Percentiles rank a stretch among this genome's conserved stretches.
Conservation (phyloP, 345 rosid species). For the Arabidopsis arenosa region DNA sequence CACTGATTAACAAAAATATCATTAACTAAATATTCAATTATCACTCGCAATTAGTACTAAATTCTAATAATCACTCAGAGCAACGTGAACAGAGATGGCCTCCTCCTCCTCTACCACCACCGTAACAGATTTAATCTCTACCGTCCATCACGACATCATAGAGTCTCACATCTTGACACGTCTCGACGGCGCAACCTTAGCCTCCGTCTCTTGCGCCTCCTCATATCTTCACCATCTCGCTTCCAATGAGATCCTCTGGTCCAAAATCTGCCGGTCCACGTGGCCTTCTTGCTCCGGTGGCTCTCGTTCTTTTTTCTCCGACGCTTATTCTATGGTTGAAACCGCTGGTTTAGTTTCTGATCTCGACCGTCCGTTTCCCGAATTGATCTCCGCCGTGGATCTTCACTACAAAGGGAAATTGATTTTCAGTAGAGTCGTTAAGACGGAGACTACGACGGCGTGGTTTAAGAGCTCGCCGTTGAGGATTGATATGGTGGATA, state of each 20-base stretch:
- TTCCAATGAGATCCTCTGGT: slow-evolving; percentile 57
- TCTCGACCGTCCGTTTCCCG: slow-evolving; percentile 40
- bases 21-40: slow-evolving; percentile 13
- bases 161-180: slow-evolving; percentile 67
- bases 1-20: slow-evolving; percentile 16
- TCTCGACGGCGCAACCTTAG: slow-evolving; percentile 72
- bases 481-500: slow-evolving; percentile 67
- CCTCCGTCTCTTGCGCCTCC: slow-evolving; percentile 64
- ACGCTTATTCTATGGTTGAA: slow-evolving; percentile 46
- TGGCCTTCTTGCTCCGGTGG: slow-evolving; percentile 76
- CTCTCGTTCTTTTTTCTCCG: slow-evolving; percentile 75
- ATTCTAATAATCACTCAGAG: slow-evolving; percentile 25
- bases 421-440: slow-evolving; percentile 56
- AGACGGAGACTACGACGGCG: slow-evolving; percentile 63
- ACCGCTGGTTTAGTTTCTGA: slow-evolving; percentile 25
- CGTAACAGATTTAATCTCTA: slow-evolving; percentile 40
- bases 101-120: neutral
- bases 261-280: slow-evolving; percentile 55
- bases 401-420: slow-evolving; percentile 50
- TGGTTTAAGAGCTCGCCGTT: slow-evolving; percentile 83
- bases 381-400: slow-evolving; percentile 78
- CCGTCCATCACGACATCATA: slow-evolving; percentile 64
- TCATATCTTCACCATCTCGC: slow-evolving; percentile 58
- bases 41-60: slow-evolving; percentile 28
- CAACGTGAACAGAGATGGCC: slow-evolving; percentile 24